Base-by-base conservation (phyloP, 164 flowering plant species). In the Vitis rotundifolia region DNA sequence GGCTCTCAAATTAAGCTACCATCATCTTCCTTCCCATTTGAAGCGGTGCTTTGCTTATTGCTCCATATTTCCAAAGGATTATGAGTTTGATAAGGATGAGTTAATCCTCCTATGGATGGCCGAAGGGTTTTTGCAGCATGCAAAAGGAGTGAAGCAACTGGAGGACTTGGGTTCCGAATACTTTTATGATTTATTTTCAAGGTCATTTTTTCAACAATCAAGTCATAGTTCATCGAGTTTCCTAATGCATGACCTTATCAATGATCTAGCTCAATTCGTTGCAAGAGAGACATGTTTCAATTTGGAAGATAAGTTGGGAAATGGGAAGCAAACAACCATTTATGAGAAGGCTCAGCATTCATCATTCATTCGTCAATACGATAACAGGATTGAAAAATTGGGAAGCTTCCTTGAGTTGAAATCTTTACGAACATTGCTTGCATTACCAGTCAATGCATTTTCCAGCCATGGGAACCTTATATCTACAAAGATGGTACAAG, bases 1-100 rank as follows among this genome's bases (percentile, higher is more conserved):
- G 8, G 13, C 53, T 16, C 53, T 63, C 15, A 12, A 10, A 16
- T 18, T 63, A 10, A 48, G 66, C 13, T 63, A 63, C 15, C 16
- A 48, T 6, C 9, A 63, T 49, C 66, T 63, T 7, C 66, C 66
- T 2, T 3, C 28, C 2, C 14, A 63, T n/a, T 54, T 61, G 16
- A 62, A 70, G 28, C 60, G 26, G 11, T 70, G 73, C n/a, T 70
- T 70, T 56, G 51, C 37, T 10, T 70, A 29, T 18, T 70, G 73
- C 28, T 50, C 58, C 11, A 18, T 62, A 12, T 70, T 62, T 54
- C 73, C 73, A 0, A 70, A 63, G 16, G 73, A 47, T 55, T 31
- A 22, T 55, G 22, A 19, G 9, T 15, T 70, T 12, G 49, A 66
- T 8, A 53, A 37, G 7, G 13, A 52, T 11, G 1, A 2, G 18